These are phyloP conservation scores for Xylaria nigripes DNA, from an alignment of 495 filamentous ascomycete genomes.

Conservation along the genomic window DNA sequence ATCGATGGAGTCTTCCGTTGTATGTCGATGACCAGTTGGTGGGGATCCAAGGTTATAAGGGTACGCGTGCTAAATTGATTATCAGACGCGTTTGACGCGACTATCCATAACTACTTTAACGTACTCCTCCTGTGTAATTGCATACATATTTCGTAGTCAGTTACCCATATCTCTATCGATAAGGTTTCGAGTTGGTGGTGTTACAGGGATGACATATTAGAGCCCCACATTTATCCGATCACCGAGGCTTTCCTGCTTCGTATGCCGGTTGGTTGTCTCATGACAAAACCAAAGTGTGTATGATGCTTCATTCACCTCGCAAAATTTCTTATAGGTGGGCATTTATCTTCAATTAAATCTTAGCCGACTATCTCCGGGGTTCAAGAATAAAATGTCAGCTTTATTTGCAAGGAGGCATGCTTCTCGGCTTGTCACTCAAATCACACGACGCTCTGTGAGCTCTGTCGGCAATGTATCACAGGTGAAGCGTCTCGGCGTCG, in stretches of 20 bases:
- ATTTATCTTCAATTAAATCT: not conserved
- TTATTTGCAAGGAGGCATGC: slow-evolving; percentile 26
- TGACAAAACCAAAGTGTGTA: not conserved
- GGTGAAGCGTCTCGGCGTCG: slow-evolving; percentile 82
- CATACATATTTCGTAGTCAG: not conserved
- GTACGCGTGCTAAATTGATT: not conserved
- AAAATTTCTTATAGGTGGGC: not conserved
- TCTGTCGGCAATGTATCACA: slow-evolving; percentile 51
- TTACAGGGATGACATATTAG: not conserved
- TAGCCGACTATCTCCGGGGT: not conserved
- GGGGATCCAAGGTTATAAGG: not conserved
- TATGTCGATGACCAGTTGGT: not conserved
- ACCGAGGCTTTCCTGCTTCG: no score
- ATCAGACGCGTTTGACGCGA: slow-evolving; percentile 9
- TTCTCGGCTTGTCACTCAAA: slow-evolving; percentile 28
- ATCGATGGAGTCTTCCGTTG: not conserved
- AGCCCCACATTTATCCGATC: slow-evolving; percentile 23
- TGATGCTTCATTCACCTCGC: not conserved
- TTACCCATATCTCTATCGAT: no score
- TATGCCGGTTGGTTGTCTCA: slow-evolving; percentile 17
- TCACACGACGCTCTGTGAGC: slow-evolving; percentile 45
- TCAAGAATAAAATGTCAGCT: slow-evolving; percentile 25
- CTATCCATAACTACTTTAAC: no score
- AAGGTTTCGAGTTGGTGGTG: no score
- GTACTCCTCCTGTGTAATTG: no score